phyloP scores from a whole-genome alignment of 192 early-diverging fungal genomes.

The Mortierella hygrophila region DNA sequence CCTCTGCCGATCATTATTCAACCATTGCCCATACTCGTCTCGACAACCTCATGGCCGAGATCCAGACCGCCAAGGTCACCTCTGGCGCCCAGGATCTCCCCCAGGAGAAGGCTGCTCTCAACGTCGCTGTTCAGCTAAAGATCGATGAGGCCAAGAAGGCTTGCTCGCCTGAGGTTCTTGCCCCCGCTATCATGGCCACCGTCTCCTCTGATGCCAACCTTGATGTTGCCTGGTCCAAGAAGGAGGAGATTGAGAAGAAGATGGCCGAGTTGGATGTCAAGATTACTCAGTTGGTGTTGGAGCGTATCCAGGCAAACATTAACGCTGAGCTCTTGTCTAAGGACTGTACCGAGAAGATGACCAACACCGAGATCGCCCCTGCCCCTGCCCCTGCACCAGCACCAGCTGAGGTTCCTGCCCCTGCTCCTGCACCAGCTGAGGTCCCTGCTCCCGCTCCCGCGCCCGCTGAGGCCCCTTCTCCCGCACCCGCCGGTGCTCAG shows the following conservation, averaged over 20 bases:
- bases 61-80: conserved; percentile 28
- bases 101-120: conserved; percentile 23
- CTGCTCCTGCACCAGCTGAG: background rate
- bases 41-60: conserved; percentile 31
- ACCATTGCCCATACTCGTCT: conserved; percentile 27
- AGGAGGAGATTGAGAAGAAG: conserved; percentile 30
- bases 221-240: conserved; percentile 31
- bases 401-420: background rate
- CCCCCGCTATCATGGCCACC: conserved; percentile 17
- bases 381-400: background rate
- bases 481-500: background rate
- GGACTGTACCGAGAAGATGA: conserved; percentile 54
- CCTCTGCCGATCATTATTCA: conserved; percentile 36
- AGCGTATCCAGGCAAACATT: conserved; percentile 22
- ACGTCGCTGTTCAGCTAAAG: conserved; percentile 20
- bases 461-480: background rate
- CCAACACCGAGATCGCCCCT: conserved; percentile 28
- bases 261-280: conserved; percentile 14
- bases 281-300: conserved; percentile 19
- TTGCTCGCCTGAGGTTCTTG: conserved; percentile 24
- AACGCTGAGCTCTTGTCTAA: conserved; percentile 44
- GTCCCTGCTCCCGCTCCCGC: background rate
- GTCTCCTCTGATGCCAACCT: conserved; percentile 13
- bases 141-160: conserved; percentile 43
- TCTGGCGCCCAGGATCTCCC: conserved; percentile 15